A percentile compares a stretch with the other conserved stretches of the same genome.
Evolutionary conservation across 768 basidiomycete species (phyloP).

Genomic region (Leccinum subtestaceum): DNA sequence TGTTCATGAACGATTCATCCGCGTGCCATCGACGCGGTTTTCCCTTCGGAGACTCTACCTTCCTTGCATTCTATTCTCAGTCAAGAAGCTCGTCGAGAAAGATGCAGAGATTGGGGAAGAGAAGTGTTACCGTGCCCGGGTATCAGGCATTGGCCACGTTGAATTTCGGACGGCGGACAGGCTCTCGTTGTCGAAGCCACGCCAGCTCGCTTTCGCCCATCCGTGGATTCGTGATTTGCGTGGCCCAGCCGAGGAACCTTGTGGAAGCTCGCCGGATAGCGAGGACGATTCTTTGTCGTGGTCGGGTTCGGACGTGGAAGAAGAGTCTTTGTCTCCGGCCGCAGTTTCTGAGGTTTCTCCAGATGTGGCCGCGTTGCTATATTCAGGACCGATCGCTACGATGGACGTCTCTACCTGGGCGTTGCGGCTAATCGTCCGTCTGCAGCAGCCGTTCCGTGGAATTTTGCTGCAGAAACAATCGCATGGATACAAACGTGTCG

Average conservation of each 20-base stretch:
- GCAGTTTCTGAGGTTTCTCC: neutral
- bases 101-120: neutral
- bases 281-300: neutral
- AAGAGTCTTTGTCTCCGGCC: neutral
- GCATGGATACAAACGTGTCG: neutral
- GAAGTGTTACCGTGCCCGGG: neutral
- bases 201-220: slow-evolving; percentile 3
- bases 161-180: slow-evolving; percentile 2
- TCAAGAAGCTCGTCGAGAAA: neutral
- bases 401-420: neutral
- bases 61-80: slow-evolving; percentile 10
- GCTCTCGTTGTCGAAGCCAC: neutral
- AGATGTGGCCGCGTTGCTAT: neutral
- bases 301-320: neutral
- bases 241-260: neutral
- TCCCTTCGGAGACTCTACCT: slow-evolving; percentile 1
- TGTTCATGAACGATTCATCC: neutral
- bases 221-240: slow-evolving; percentile 14
- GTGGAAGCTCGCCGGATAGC: neutral
- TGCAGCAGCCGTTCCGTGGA: slow-evolving; percentile 9
- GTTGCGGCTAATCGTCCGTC: slow-evolving; percentile 5
- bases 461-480: slow-evolving; percentile 5
- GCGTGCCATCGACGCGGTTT: neutral
- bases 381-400: too few relatives aligned
- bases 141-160: neutral